These are phyloP conservation scores for Lyophyllum semitale DNA, from an alignment of 768 basidiomycete species.

Conservation along the genomic window DNA sequence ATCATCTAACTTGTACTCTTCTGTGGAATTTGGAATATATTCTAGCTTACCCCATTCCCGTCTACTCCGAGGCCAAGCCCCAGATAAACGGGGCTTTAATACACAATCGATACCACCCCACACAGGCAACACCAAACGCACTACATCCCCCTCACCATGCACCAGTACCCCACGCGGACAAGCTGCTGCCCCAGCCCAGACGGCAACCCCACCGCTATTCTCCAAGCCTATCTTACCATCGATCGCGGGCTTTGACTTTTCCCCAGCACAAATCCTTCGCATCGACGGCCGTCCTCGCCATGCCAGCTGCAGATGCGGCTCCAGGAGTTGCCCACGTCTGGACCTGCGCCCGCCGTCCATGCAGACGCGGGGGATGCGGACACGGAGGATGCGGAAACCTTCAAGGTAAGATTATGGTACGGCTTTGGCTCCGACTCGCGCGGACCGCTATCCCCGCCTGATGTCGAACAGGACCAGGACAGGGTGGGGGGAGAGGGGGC, in stretches of 20 bases:
- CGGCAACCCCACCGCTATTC: too few species aligned
- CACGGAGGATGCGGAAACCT: constrained; percentile 37
- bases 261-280: not conserved
- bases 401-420: constrained; percentile 62
- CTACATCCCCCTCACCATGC: too few species aligned
- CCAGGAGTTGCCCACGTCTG: constrained; percentile 1
- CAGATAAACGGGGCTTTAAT: too few species aligned
- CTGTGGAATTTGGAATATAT: not conserved
- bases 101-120: too few species aligned
- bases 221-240: not conserved
- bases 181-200: too few species aligned
- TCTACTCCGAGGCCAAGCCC: too few species aligned
- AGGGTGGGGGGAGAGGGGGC: constrained; percentile 5
- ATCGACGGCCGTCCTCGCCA: constrained; percentile 2
- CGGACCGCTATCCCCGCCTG: constrained; percentile 7
- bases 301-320: constrained; percentile 9
- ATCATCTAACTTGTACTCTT: not conserved
- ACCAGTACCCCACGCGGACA: too few species aligned
- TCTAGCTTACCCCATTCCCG: too few species aligned
- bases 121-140: too few species aligned
- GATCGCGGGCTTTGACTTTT: not conserved
- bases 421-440: constrained; percentile 52
- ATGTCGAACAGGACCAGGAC: constrained; percentile 16
- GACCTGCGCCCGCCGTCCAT: not conserved
- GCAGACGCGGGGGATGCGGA: constrained; percentile 24